Base-by-base conservation (phyloP, 768 basidiomycete genomes). In the Rickenella mellea region DNA sequence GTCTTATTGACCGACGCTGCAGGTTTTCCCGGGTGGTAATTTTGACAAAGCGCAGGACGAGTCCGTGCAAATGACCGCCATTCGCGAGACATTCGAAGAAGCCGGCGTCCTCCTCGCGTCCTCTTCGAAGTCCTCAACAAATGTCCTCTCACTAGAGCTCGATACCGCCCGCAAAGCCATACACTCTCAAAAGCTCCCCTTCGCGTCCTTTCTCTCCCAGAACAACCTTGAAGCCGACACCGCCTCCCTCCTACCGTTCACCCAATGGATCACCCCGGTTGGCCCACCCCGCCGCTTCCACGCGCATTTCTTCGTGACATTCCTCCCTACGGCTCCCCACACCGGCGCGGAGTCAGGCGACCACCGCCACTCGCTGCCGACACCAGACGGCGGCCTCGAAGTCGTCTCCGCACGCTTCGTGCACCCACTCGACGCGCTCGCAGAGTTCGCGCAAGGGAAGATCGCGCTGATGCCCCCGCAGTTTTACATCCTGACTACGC, bases 21-120 rank as follows among this genome's bases (percentile, higher is more conserved):
- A 86, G 83, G 83, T 84, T 22, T 87, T 85, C 51, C 83, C 83
- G 6, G 83, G 83, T 11, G 83, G 83, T 14, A 83, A 83, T 55
- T 68, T 65, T 30, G 83, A 84, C 62, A 48, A 64, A 37, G 59
- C 63, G 42, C 80, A 84, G 48, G 83, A 84, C 49, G 52, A 54
- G 5, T 74, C 74, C 8, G 54, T 80, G 15, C 56, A 57, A 25
- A 66, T 78, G 44, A 84, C 81, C 11, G 83, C 81, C 3, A 77
- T 85, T 32, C 69, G 83, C 14, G 83, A 87, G 60, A 79, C 82
- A 0, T 85, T 87, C 44, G 83, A 87, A 52, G 83, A 87, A 54
- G 70, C 81, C 2, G 83, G 83, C 2, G 57, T 85, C 22, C 57
- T 85, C 11, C 56, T 85, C 11, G 79, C 78, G 9, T 73, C 74